Evolutionary conservation across 2,329 filamentous ascomycete species (phyloP), one percentile per base, ranked within the genome.

Genomic region (Pyrenochaeta sp.): DNA sequence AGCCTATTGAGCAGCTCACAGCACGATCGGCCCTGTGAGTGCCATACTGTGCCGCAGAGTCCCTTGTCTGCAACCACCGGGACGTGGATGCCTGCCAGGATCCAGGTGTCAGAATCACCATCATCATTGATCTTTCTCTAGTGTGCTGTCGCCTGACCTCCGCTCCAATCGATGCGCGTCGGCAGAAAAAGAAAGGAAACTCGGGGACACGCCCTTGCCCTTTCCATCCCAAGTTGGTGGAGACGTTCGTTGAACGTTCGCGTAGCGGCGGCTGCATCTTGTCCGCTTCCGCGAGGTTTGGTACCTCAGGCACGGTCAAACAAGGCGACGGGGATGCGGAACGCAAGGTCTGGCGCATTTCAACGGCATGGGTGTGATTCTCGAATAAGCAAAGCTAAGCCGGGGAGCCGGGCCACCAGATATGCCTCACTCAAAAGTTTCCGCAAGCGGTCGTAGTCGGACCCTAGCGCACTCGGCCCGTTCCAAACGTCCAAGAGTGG

Each of bases 321-420:
- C 58, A 65, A 63, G 58, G 64, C 64, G 64, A 64, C 71, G 72
- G 72, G 72, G 70, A 71, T 67, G 52, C 44, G 65, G 70, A 66
- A 67, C 66, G 64, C 64, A 67, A 66, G 61, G 64, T 64, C 62
- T 62, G 60, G 64, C 62, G 52, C 58, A 52, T 34, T 50, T 56
- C 50, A 53, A 52, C 54, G 53, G 56, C 48, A 51, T 54, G 59
- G 58, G 61, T 59, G 50, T 52, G 52, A 59, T 50, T 50, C 53
- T 52, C 45, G 36, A 61, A 64, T 59, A 61, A 58, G 61, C 65
- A 66, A 59, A 56, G 53, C 62, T 62, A 65, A 28, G 45, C 45
- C 51, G 68, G 70, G 68, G 67, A 71, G 64, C 46, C 66, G 64
- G 69, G 59, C 30, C 56, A 10, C 43, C 19, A 24, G 47, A 52